Base-by-base conservation (phyloP, 495 filamentous ascomycete species). In the Penicillium pancosmium region DNA sequence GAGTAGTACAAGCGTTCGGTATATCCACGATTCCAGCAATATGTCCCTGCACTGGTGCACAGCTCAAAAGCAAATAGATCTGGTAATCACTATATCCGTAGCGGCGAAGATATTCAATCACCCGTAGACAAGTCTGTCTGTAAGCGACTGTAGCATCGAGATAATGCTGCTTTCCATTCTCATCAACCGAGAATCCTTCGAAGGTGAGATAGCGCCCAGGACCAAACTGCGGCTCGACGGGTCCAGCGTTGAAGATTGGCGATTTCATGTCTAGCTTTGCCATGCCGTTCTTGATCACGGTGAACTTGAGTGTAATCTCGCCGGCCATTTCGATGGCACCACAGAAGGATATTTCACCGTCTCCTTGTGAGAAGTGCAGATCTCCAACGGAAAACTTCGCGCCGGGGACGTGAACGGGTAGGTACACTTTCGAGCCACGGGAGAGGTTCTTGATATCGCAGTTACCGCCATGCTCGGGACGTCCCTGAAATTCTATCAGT, bases 311-410 rank as follows among this genome's bases (percentile, higher is more conserved):
- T 3, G 93, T 98, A 61, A 98, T 95, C 15, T 92, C 75, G 18
- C 93, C 93, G 0, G 93, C 90, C 91, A 98, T 98, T 70, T 98
- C 93, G 59, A 98, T 98, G 10, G 93, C 93, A 13, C 93, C 93
- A 66, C 93, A 98, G 75, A 98, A 97, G 0, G 87, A 91, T 52
- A 98, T 96, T 72, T 98, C 93, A 5, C 93, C 93, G 68, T 96
- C 92, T 21, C 92, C 91, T 71, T 97, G 84, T 0, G 85, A 90
- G 77, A 96, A 97, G 70, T 97, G 92, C 21, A 97, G 76, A 70
- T 97, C 93, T 15, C 93, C 93, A 10, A 98, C 93, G 47, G 84
- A 89, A 78, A 98, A 98, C 65, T 94, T 94, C 40, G 93, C 93
- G 0, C 93, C 92, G 0, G 83, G 79, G 31, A 97, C 90, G 61